Conservation (phyloP, 106 monocot species). For the Dendrobium nobile region DNA sequence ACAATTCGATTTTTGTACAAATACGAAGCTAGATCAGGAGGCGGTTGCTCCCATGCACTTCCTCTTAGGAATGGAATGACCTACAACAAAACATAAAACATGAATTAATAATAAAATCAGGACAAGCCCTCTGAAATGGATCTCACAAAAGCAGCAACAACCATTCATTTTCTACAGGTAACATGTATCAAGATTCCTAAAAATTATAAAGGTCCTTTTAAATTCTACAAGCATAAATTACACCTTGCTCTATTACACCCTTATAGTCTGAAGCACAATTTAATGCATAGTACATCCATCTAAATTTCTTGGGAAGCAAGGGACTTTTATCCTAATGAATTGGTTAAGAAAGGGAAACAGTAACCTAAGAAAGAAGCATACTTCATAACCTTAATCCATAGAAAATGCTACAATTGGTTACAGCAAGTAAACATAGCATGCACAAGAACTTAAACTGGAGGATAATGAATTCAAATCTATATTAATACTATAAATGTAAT, state of each 20-base stretch:
- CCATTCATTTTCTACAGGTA: neutral
- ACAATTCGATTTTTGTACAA: conserved; percentile 91
- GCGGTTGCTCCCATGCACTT: conserved; percentile 88
- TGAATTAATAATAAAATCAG: neutral
- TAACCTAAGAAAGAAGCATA: neutral
- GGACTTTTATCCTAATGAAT: neutral
- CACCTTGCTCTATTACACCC: neutral
- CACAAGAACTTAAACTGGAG: neutral
- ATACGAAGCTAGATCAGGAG: conserved; percentile 89
- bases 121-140: neutral
- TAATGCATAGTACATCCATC: neutral
- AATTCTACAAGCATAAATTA: neutral
- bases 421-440: neutral
- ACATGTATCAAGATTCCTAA: neutral
- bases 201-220: neutral
- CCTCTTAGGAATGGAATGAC: conserved; percentile 89
- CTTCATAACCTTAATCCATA: neutral
- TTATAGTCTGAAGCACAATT: neutral
- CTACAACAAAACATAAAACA: conserved; percentile 22
- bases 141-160: neutral
- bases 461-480: neutral
- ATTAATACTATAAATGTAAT: neutral
- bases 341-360: neutral
- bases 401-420: conserved; percentile 3
- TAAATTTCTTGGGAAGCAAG: neutral